Evolutionary conservation across 352 stramenopile species (phyloP), one percentile per base, ranked within the genome.

Genomic region (Halophytophthora polymorphica): DNA sequence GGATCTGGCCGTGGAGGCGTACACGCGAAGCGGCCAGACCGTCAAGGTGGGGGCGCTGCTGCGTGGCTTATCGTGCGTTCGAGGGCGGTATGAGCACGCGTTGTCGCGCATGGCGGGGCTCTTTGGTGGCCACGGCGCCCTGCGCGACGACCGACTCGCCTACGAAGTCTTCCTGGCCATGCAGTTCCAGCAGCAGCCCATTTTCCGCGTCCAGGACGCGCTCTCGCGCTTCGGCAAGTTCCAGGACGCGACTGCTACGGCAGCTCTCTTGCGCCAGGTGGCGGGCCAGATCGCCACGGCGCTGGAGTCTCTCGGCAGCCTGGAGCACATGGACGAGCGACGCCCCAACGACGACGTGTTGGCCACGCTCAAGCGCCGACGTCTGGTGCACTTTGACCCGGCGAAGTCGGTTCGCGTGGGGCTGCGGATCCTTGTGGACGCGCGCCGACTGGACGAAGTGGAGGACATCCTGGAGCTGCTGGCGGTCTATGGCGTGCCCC

Each of bases 31-130:
- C 17, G 61, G 59, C 21, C 64, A 85, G 14, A 52, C 72, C 18
- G 43, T 72, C 39, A 86, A 88, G 58, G 58, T 88, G 7, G 48
- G 60, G 8, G 65, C 51, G 6, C 56, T 90, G 19, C 17, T 90
- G 18, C 56, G 56, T 6, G 71, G 69, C 4, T 86, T 88, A 37
- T 37, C 34, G 11, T 39, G 50, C 19, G 52, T 71, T 7, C 60
- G 73, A n/a, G 57, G 57, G 7, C 39, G 71, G 7, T 63, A 73
- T 33, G 54, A 50, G 8, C 56, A 61, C 29, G 76, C 70, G 8
- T 47, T 87, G 8, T 62, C 56, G 33, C 56, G 56, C 5, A 49
- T 64, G 34, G 25, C 64, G 18, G 46, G 56, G 7, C 13, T 65
- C n/a, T 69, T 50, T 47, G 46, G 55, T 10, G 56, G 56, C 14